Conservation (phyloP, 768 basidiomycete species). For the Rhizopogon vinicolor region DNA sequence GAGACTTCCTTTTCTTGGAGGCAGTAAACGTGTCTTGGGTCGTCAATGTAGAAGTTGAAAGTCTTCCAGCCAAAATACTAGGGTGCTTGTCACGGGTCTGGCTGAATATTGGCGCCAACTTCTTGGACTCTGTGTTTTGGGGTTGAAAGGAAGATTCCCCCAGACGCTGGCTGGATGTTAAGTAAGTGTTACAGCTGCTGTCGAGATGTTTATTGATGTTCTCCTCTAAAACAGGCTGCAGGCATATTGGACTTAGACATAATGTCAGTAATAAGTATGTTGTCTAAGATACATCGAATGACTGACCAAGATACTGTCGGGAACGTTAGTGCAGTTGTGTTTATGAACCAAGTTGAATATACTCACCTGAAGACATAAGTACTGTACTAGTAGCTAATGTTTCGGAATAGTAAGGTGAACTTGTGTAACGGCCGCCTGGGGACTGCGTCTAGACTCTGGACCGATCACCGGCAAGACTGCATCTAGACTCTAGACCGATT, state of each 20-base stretch:
- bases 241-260: slow-evolving; percentile 44
- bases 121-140: slow-evolving; percentile 15
- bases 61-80: slow-evolving; percentile 8
- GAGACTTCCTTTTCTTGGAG: slow-evolving; percentile 26
- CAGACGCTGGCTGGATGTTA: slow-evolving; percentile 7
- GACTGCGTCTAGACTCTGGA: too few species aligned
- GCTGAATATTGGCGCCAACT: slow-evolving; percentile 41
- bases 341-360: neutral
- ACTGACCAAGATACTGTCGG: slow-evolving; percentile 21
- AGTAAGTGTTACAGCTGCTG: slow-evolving; percentile 32
- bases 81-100: slow-evolving; percentile 13
- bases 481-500: too few species aligned
- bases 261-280: neutral
- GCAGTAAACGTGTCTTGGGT: slow-evolving; percentile 9
- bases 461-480: too few species aligned
- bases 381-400: too few species aligned
- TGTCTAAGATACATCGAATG: neutral
- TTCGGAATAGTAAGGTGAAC: too few species aligned
- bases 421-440: too few species aligned
- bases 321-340: neutral
- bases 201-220: slow-evolving; percentile 53
- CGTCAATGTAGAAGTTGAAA: neutral
- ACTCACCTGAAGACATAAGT: neutral
- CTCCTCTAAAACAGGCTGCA: slow-evolving; percentile 31
- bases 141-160: slow-evolving; percentile 6